A percentile compares a stretch with the other conserved stretches of the same genome.
Conservation (phyloP, 106 monocot genomes). For the Acorus gramineus region DNA sequence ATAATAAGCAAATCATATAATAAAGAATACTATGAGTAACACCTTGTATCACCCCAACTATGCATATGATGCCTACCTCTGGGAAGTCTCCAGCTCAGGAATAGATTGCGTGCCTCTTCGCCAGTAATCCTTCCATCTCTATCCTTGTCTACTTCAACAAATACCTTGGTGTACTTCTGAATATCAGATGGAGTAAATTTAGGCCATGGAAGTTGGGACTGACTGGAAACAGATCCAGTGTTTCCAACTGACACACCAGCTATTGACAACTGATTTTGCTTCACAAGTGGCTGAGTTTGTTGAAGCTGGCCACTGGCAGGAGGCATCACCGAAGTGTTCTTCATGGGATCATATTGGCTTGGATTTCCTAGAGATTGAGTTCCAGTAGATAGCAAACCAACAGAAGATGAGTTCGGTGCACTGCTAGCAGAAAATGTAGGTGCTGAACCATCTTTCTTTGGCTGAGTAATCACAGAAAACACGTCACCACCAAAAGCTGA, state of each 20-base stretch:
- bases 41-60: no score
- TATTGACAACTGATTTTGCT: constrained; percentile 29
- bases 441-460: constrained; percentile 22
- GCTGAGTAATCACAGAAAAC: constrained; percentile 31
- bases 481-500: constrained; percentile 23
- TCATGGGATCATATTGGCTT: constrained; percentile 24
- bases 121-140: constrained; percentile 98
- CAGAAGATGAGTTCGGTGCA: not conserved
- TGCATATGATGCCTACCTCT: constrained; percentile 45
- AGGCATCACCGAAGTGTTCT: constrained; percentile 12
- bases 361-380: constrained; percentile 24
- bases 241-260: constrained; percentile 17
- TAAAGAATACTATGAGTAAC: no score
- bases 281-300: constrained; percentile 25
- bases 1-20: no score
- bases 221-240: not conserved
- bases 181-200: constrained; percentile 70
- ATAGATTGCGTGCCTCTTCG: constrained; percentile 68
- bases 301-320: constrained; percentile 30
- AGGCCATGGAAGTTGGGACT: constrained; percentile 51
- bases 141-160: constrained; percentile 91
- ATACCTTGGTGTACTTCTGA: constrained; percentile 81
- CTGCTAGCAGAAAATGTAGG: constrained; percentile 20
- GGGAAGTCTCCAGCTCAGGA: constrained; percentile 97
- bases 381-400: constrained; percentile 10